A percentile compares a stretch with the other conserved stretches of the same genome.
Conservation (phyloP, 2,329 filamentous ascomycete genomes). For the Scytalidium sp. region DNA sequence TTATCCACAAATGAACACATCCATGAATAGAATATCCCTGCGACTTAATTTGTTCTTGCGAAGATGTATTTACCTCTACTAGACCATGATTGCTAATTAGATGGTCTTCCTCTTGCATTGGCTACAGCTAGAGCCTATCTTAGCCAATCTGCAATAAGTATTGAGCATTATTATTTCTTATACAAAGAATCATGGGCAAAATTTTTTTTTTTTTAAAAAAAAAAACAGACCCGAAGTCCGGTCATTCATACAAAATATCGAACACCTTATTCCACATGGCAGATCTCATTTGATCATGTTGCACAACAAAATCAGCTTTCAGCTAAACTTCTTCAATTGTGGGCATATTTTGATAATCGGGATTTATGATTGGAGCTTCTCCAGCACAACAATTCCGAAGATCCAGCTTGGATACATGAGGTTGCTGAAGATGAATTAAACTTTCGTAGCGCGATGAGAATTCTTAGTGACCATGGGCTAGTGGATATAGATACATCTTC, state of each 20-base stretch:
- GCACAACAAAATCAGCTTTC: constrained; percentile 19
- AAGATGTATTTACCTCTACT: constrained; percentile 15
- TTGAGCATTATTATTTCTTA: constrained; percentile 35
- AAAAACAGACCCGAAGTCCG: constrained; percentile 28
- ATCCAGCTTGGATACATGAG: constrained; percentile 18
- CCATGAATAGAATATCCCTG: too few species aligned
- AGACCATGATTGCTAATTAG: constrained; percentile 26
- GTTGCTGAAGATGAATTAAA: constrained; percentile 13
- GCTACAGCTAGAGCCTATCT: background rate
- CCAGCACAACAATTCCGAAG: constrained; percentile 16
- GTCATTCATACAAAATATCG: constrained; percentile 33
- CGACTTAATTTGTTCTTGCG: constrained; percentile 8
- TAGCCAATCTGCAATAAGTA: constrained; percentile 13
- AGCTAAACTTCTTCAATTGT: constrained; percentile 33
- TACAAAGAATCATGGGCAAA: constrained; percentile 37
- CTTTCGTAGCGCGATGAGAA: constrained; percentile 20
- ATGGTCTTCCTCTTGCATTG: background rate
- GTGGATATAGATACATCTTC: constrained; percentile 17
- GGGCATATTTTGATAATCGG: too few species aligned
- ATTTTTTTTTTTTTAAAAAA: too few species aligned
- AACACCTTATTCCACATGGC: constrained; percentile 34
- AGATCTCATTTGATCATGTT: constrained; percentile 36
- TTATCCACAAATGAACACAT: too few species aligned
- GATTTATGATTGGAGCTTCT: constrained; percentile 44
- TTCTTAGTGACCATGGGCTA: constrained; percentile 31